Conservation (phyloP, 208 protist species). For the Trypanosoma rangeli region DNA sequence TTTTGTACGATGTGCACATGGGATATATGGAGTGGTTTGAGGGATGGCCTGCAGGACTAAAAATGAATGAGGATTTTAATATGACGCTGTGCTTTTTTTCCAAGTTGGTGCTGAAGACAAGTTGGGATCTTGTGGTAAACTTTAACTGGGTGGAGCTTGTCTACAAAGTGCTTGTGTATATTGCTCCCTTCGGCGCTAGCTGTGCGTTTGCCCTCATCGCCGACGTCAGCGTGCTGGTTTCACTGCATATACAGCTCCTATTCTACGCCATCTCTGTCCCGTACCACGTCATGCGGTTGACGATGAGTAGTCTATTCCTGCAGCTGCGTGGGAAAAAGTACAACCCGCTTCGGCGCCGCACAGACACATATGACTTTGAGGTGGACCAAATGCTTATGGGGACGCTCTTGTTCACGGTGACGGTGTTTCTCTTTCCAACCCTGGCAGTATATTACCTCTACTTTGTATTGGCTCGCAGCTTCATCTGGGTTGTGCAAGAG, state of each 20-base stretch:
- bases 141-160: conserved; percentile 65
- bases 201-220: conserved; percentile 64
- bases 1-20: conserved; percentile 76
- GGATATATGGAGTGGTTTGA: conserved; percentile 93
- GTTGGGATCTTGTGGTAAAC: conserved; percentile 53
- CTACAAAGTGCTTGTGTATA: conserved; percentile 50
- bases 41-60: conserved; percentile 93
- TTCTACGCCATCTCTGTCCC: conserved; percentile 69
- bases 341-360: conserved; percentile 92
- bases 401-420: conserved; percentile 89
- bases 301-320: conserved; percentile 68
- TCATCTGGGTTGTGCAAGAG: conserved; percentile 54
- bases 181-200: conserved; percentile 83
- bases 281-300: conserved; percentile 52
- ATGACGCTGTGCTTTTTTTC: conserved; percentile 82
- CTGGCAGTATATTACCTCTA: conserved; percentile 92
- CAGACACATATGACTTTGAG: conserved; percentile 88
- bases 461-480: conserved; percentile 74
- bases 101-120: conserved; percentile 56
- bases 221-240: conserved; percentile 79
- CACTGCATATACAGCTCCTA: conserved; percentile 79
- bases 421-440: conserved; percentile 91
- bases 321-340: conserved; percentile 91
- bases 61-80: conserved; percentile 93
- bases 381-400: conserved; percentile 91